phyloP scores from a whole-genome alignment of 768 basidiomycete species.

The Hypsizygus marmoreus region DNA sequence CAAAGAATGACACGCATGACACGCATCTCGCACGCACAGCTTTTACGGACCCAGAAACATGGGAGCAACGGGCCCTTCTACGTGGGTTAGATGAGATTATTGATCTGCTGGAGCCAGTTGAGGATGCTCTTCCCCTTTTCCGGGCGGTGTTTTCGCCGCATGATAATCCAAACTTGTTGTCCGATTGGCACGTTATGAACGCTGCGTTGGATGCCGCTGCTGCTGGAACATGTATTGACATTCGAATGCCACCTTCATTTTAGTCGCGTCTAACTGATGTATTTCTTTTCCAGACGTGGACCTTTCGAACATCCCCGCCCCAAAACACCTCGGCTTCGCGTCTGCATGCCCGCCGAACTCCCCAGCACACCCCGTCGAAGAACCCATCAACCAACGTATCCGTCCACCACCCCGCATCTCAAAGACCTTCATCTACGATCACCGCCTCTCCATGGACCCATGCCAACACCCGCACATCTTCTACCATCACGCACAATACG shows the following conservation, averaged over 20 bases:
- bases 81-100: conserved; percentile 27
- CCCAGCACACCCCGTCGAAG: conserved; percentile 24
- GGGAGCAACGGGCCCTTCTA: conserved; percentile 21
- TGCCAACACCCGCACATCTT: conserved; percentile 39
- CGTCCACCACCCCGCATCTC: conserved; percentile 20
- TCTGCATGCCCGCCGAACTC: conserved; percentile 34
- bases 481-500: conserved; percentile 45
- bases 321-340: conserved; percentile 21
- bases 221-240: conserved; percentile 27
- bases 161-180: conserved; percentile 37
- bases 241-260: not conserved
- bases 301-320: conserved; percentile 15
- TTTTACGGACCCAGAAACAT: conserved; percentile 23
- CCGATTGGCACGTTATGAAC: conserved; percentile 32
- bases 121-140: conserved; percentile 39
- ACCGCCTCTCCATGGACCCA: conserved; percentile 44
- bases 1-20: conserved; percentile 31
- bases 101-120: conserved; percentile 36
- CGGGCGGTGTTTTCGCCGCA: conserved; percentile 43
- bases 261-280: not conserved
- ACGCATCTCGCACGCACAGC: conserved; percentile 20
- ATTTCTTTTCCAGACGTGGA: conserved; percentile 20
- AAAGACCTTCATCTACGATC: conserved; percentile 46
- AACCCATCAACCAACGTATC: conserved; percentile 22
- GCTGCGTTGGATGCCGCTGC: conserved; percentile 33